Percentiles rank a stretch among this genome's conserved stretches.
These are phyloP conservation scores for Sarocladiaceae sp. DNA, from an alignment of 2,329 filamentous ascomycete genomes.

Conservation along the genomic window DNA sequence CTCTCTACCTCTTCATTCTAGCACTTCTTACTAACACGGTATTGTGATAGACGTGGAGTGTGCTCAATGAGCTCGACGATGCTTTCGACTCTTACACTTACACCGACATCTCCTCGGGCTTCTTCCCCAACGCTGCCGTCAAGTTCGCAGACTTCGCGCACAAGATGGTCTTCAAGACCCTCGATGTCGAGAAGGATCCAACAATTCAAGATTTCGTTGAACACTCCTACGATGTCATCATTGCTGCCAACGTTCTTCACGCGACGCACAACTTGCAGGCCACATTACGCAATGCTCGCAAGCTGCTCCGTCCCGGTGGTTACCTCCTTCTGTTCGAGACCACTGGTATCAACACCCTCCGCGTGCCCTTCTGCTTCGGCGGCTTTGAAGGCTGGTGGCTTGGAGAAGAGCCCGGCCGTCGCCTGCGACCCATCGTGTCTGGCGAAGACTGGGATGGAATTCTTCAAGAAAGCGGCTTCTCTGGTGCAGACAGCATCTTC, in stretches of 20 bases:
- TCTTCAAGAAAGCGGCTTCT: constrained; percentile 10
- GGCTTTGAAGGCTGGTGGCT: constrained; percentile 11
- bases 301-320: constrained; percentile 9
- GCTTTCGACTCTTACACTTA: constrained; percentile 23
- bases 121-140: constrained; percentile 27
- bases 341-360: not conserved
- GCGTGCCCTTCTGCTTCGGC: constrained; percentile 8
- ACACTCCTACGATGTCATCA: constrained; percentile 21
- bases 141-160: constrained; percentile 11
- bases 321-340: constrained; percentile 6
- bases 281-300: constrained; percentile 1
- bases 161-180: constrained; percentile 24
- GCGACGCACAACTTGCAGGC: not conserved
- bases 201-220: constrained; percentile 19
- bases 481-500: constrained; percentile 11
- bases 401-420: constrained; percentile 1
- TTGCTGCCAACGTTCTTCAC: constrained; percentile 25
- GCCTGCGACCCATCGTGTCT: not conserved
- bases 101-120: constrained; percentile 32
- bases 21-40: constrained; percentile 14
- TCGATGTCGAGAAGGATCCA: constrained; percentile 27
- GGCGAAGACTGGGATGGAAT: not conserved
- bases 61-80: not conserved
- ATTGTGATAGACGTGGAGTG: constrained; percentile 12
- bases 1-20: too few relatives aligned